A percentile compares a stretch with the other conserved stretches of the same genome.
These are phyloP conservation scores for Sporothrix globosa DNA, from an alignment of 2,329 filamentous ascomycete genomes.

Conservation along the genomic window DNA sequence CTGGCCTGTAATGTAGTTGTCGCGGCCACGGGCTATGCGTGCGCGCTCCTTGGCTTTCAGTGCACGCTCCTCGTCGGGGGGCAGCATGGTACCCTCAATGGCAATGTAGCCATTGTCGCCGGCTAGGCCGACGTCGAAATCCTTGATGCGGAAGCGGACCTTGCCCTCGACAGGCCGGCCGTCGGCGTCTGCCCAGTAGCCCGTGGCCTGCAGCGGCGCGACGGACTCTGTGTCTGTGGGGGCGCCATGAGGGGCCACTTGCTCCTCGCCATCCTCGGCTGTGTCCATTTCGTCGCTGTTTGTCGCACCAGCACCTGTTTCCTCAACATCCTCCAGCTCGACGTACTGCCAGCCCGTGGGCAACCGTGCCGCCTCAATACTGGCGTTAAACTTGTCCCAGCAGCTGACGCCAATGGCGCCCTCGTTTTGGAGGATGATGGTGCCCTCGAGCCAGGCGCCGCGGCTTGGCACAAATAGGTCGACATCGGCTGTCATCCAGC, in stretches of 20 bases:
- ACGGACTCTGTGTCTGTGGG: constrained; percentile 31
- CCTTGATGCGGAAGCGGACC: constrained; percentile 76
- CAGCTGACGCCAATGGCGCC: constrained; percentile 87
- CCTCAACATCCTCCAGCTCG: constrained; percentile 47
- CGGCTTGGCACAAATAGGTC: constrained; percentile 77
- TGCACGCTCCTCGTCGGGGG: constrained; percentile 65
- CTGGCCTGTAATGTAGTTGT: constrained; percentile 42
- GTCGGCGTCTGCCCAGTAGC: constrained; percentile 73
- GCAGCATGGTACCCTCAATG: constrained; percentile 85
- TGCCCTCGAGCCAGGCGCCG: constrained; percentile 76
- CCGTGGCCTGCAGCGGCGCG: constrained; percentile 55
- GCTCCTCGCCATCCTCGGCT: neutral
- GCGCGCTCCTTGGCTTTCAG: constrained; percentile 60
- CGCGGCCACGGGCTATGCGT: constrained; percentile 43
- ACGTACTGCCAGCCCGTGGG: constrained; percentile 82
- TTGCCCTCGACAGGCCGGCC: constrained; percentile 72
- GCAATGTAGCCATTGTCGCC: constrained; percentile 78
- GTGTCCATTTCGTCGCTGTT: neutral
- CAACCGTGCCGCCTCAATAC: constrained; percentile 75
- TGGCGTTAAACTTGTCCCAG: constrained; percentile 90
- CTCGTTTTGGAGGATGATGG: constrained; percentile 82
- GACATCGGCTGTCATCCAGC: constrained; percentile 87
- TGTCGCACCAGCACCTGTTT: constrained; percentile 45
- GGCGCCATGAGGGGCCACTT: constrained; percentile 26
- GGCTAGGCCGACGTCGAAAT: constrained; percentile 79